Conservation (phyloP, 257 asterid genomes). For the Petunia secreta region DNA sequence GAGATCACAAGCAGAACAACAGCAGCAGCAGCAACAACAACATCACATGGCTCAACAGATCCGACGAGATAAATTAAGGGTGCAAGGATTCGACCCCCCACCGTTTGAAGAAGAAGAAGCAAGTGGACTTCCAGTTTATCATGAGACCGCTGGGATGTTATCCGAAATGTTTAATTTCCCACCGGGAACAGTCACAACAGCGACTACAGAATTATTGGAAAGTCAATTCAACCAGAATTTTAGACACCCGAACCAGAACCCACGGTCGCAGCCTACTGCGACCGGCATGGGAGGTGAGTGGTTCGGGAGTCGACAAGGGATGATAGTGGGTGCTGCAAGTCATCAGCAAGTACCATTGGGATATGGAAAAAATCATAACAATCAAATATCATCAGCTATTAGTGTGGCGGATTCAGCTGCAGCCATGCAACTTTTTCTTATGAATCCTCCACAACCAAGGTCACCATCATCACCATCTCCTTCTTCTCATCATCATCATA, state of each 20-base stretch:
- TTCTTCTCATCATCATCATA: conserved; percentile 33
- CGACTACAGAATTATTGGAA: conserved; percentile 59
- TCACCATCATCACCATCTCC: conserved; percentile 73
- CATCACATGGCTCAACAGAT: conserved; percentile 79
- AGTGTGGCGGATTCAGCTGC: conserved; percentile 70
- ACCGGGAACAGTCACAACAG: conserved; percentile 35
- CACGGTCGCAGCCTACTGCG: conserved; percentile 32
- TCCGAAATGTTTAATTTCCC: conserved; percentile 89
- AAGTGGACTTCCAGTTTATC: conserved; percentile 66
- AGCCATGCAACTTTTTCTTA: conserved; percentile 96
- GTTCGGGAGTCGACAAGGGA: conserved; percentile 59
- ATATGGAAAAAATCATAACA: conserved; percentile 40
- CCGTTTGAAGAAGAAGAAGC: conserved; percentile 68
- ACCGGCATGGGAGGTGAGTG: conserved; percentile 46
- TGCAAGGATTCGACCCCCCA: conserved; percentile 68
- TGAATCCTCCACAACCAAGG: conserved; percentile 73
- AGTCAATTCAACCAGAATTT: conserved; percentile 50
- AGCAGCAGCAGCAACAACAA: conserved; percentile 47
- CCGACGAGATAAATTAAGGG: conserved; percentile 81
- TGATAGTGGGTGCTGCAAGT: conserved; percentile 41
- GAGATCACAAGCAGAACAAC: conserved; percentile 68
- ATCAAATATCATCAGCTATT: conserved; percentile 53
- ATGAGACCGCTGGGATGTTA: conserved; percentile 79
- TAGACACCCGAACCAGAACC: conserved; percentile 2
- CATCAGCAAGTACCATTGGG: conserved; percentile 36